Conservation (phyloP, 176 grass and related monocot species). For the Cenchrus purpureus region DNA sequence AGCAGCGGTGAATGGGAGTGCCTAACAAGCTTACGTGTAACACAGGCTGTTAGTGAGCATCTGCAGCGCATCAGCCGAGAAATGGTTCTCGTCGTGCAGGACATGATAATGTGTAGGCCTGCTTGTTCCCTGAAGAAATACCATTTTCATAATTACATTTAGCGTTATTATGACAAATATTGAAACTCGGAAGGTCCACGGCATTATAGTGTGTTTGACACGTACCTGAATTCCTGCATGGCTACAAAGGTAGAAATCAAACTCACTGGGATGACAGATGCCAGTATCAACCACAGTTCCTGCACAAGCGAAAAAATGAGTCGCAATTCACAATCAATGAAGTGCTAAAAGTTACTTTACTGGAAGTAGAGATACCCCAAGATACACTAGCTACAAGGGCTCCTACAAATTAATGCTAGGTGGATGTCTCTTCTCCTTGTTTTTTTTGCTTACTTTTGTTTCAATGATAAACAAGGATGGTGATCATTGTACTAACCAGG, state of each 20-base stretch:
- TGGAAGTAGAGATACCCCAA: background rate
- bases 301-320: background rate
- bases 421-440: background rate
- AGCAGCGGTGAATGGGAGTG: background rate
- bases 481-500: slow-evolving; percentile 53
- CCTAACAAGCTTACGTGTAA: slow-evolving; percentile 4
- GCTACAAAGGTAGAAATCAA: slow-evolving; percentile 92
- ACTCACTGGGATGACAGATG: slow-evolving; percentile 78
- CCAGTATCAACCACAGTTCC: slow-evolving; percentile 73
- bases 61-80: slow-evolving; percentile 21
- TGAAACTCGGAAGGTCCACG: background rate
- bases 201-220: background rate
- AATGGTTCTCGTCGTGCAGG: slow-evolving; percentile 4
- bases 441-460: background rate
- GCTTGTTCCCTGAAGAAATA: slow-evolving; percentile 24
- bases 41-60: slow-evolving; percentile 16
- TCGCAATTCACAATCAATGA: background rate
- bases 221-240: slow-evolving; percentile 75
- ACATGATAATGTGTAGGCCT: slow-evolving; percentile 31
- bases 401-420: background rate
- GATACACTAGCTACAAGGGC: background rate
- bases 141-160: background rate
- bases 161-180: background rate
- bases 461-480: background rate
- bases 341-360: background rate